These are phyloP conservation scores for Ceratocystis ficicola DNA, from an alignment of 2,329 filamentous ascomycete genomes.

Conservation along the genomic window DNA sequence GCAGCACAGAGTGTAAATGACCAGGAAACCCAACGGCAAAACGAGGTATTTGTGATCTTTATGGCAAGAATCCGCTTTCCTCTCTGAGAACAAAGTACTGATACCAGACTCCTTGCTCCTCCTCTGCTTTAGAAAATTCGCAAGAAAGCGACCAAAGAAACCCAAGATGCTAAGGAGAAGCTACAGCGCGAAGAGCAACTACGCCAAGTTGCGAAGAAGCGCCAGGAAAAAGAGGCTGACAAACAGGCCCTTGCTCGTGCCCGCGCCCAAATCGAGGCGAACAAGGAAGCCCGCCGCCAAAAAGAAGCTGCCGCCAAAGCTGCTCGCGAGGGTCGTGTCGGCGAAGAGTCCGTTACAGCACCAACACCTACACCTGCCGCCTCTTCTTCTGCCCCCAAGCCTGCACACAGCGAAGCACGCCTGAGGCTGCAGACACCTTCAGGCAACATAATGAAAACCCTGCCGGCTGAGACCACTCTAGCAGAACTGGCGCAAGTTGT, in stretches of 20 bases:
- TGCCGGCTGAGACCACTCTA: slow-evolving; percentile 78
- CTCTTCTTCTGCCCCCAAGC: slow-evolving; percentile 41
- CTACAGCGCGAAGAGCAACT: slow-evolving; percentile 77
- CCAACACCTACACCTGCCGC: slow-evolving; percentile 37
- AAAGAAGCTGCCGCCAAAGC: slow-evolving; percentile 82
- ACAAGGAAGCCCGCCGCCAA: slow-evolving; percentile 76
- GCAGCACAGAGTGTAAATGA: slow-evolving; percentile 57
- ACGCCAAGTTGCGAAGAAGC: slow-evolving; percentile 79
- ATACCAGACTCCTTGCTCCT: not conserved
- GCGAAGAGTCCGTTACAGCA: slow-evolving; percentile 33
- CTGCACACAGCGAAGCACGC: slow-evolving; percentile 67
- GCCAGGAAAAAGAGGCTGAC: slow-evolving; percentile 76
- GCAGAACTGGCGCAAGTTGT: slow-evolving; percentile 81
- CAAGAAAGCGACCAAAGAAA: slow-evolving; percentile 78
- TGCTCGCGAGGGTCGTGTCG: slow-evolving; percentile 60
- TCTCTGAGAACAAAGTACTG: not conserved
- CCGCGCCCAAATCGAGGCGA: slow-evolving; percentile 84
- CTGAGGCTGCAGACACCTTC: slow-evolving; percentile 63
- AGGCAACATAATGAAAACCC: slow-evolving; percentile 74
- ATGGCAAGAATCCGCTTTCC: slow-evolving; percentile 12
- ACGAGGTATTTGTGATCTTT: slow-evolving; percentile 48
- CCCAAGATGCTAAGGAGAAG: slow-evolving; percentile 81
- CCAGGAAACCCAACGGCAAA: slow-evolving; percentile 69
- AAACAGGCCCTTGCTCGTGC: slow-evolving; percentile 77
- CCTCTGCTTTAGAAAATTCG: slow-evolving; percentile 47